These are phyloP conservation scores for Candida cerambycidarum DNA, from an alignment of 805 yeast genomes.

Conservation along the genomic window DNA sequence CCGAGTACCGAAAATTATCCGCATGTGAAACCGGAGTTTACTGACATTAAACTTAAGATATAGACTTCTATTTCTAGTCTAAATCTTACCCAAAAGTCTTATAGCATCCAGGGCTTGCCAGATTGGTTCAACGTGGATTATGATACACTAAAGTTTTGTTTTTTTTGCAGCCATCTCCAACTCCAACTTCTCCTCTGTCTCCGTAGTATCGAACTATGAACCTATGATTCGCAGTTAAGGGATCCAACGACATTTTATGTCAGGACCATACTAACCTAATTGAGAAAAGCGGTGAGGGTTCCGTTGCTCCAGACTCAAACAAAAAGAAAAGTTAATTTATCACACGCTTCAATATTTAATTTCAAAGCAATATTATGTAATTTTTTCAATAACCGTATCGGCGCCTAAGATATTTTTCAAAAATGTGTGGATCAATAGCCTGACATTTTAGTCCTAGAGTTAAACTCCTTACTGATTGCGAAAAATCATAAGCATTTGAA, in stretches of 20 bases:
- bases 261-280: not conserved
- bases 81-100: too few relatives aligned
- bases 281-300: not conserved
- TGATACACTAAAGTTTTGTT: too few relatives aligned
- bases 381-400: conserved; percentile 4
- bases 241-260: conserved; percentile 2
- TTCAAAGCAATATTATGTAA: conserved; percentile 3
- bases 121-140: too few relatives aligned
- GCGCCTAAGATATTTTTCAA: conserved; percentile 1
- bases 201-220: too few relatives aligned
- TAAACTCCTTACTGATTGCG: too few relatives aligned
- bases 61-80: too few relatives aligned
- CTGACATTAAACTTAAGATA: too few relatives aligned
- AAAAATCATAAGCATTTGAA: too few relatives aligned
- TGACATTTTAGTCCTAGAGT: too few relatives aligned
- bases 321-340: conserved; percentile 2
- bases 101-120: too few relatives aligned
- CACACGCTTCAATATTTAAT: conserved; percentile 1
- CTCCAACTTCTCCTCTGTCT: not conserved
- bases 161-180: not conserved
- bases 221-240: conserved; percentile 4
- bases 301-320: conserved; percentile 7
- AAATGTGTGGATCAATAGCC: not conserved
- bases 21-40: conserved; percentile 6
- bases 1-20: conserved; percentile 5